Evolutionary conservation across 176 grass and related monocot species (phyloP).

Genomic region (Oryza rufipogon): DNA sequence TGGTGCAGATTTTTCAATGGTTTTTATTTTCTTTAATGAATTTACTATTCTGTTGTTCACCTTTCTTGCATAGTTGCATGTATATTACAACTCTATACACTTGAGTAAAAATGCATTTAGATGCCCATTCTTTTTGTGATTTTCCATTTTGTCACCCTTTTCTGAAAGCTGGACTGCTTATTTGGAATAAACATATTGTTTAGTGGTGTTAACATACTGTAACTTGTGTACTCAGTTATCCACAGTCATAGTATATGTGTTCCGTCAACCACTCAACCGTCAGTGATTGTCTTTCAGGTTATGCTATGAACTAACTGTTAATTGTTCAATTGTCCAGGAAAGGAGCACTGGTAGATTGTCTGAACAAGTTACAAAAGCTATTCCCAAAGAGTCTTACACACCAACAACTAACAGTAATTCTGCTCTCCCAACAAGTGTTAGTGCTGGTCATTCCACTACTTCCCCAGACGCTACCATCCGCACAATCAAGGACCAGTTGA

Average conservation of each 20-base stretch:
- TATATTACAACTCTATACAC: not conserved
- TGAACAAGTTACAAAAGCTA: slow-evolving; percentile 35
- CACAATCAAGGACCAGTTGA: slow-evolving; percentile 73
- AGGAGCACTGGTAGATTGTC: slow-evolving; percentile 33
- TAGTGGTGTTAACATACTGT: not conserved
- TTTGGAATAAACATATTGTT: not conserved
- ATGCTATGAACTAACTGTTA: slow-evolving; percentile 28
- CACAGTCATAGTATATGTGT: not conserved
- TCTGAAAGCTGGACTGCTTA: not conserved
- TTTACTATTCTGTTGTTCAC: not conserved
- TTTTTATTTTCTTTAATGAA: not conserved
- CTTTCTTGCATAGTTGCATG: slow-evolving; percentile 3
- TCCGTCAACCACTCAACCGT: not conserved
- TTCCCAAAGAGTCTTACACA: slow-evolving; percentile 14
- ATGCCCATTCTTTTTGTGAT: too few species aligned
- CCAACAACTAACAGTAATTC: slow-evolving; percentile 14
- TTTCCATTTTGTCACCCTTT: not conserved
- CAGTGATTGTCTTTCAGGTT: not conserved
- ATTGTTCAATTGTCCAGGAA: slow-evolving; percentile 50
- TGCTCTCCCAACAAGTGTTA: slow-evolving; percentile 32
- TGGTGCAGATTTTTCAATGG: not conserved
- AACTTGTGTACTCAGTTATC: slow-evolving; percentile 1
- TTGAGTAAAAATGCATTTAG: not conserved
- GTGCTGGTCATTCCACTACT: slow-evolving; percentile 31
- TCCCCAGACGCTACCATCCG: slow-evolving; percentile 54